Conservation (phyloP, 176 grass and related monocot species). For the Oryza longistaminata region DNA sequence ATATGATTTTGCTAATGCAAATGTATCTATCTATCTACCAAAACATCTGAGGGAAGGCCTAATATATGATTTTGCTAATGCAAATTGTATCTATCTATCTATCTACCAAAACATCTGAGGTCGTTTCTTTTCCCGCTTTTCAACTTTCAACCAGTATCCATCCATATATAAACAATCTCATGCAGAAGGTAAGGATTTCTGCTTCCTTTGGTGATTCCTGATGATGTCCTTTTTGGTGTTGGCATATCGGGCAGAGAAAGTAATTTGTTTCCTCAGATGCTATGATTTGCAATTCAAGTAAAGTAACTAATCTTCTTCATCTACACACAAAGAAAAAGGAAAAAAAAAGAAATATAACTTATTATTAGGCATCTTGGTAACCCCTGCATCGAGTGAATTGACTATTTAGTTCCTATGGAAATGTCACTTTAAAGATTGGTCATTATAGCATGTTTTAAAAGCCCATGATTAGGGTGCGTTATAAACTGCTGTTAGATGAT, state of each 20-base stretch:
- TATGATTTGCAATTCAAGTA: constrained; percentile 48
- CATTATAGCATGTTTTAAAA: not conserved
- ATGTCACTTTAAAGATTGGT: not conserved
- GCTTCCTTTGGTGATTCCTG: constrained; percentile 14
- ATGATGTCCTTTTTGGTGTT: not conserved
- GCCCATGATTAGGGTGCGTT: not conserved
- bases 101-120: not conserved
- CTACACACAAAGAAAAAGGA: not conserved
- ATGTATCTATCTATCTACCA: no score
- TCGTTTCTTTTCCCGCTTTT: not conserved
- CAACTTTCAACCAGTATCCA: constrained; percentile 20
- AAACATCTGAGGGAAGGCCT: not conserved
- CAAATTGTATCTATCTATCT: no score
- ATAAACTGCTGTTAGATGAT: no score
- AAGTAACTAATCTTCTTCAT: constrained; percentile 21
- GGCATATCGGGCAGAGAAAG: constrained; percentile 13
- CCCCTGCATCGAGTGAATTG: not conserved
- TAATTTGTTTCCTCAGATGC: not conserved
- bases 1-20: no score
- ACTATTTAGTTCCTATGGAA: not conserved
- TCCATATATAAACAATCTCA: not conserved
- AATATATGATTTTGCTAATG: no score
- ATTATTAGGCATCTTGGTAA: not conserved
- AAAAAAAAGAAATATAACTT: not conserved
- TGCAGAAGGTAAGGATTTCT: no score